These are phyloP conservation scores for Lactarius trivialis DNA, from an alignment of 768 basidiomycete genomes.

Conservation along the genomic window DNA sequence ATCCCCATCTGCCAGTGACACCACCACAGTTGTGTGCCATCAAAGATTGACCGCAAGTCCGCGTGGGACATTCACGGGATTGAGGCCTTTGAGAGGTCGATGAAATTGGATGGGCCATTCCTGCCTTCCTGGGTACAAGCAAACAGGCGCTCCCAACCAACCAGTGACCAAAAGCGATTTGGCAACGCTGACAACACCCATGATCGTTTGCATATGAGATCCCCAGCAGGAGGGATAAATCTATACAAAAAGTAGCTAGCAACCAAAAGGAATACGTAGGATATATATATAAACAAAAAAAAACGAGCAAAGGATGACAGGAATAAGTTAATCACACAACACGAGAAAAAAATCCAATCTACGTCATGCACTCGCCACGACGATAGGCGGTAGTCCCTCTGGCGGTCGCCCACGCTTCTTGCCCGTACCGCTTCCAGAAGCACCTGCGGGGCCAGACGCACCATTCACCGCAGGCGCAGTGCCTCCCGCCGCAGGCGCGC, in stretches of 20 bases:
- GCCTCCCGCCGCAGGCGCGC: not conserved
- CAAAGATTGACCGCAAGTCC: not conserved
- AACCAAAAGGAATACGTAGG: constrained; percentile 7
- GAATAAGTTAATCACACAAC: constrained; percentile 20
- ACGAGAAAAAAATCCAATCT: not conserved
- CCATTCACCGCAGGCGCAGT: not conserved
- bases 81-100: not conserved
- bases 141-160: too few species aligned
- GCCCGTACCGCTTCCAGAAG: constrained; percentile 11
- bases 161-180: too few species aligned
- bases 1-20: not conserved
- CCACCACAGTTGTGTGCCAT: not conserved
- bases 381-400: constrained; percentile 27
- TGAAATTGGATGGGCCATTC: too few species aligned
- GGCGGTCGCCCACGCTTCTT: constrained; percentile 24
- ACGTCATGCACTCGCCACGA: constrained; percentile 30
- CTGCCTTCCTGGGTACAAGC: too few species aligned
- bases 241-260: not conserved
- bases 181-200: too few species aligned
- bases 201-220: too few species aligned
- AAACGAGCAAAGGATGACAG: constrained; percentile 4
- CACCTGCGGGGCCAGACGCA: not conserved
- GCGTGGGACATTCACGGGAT: not conserved
- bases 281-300: constrained; percentile 14
- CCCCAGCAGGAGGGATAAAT: not conserved